Base-by-base conservation (phyloP, 805 yeast species). In the Metschnikowia noctiluminum region DNA sequence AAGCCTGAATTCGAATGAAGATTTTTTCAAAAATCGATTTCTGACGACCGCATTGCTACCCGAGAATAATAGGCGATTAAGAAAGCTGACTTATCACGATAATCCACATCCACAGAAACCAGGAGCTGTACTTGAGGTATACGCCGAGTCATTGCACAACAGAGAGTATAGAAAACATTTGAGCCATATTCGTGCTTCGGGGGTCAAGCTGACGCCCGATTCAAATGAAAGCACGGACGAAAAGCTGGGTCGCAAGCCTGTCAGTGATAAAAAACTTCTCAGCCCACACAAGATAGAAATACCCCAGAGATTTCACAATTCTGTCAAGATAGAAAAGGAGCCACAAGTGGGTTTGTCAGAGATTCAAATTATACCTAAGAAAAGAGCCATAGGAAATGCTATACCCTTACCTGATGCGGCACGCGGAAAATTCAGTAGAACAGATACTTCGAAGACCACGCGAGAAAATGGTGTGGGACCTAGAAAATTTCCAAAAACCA, bases 401-500 rank as follows among this genome's bases (percentile, higher is more conserved):
- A 63, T 68, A 10, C 69, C 73, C 0, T 54, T 69, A 32, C 73
- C 73, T 5, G 73, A 68, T n/a, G 73, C 65, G 7, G 72, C 73
- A 6, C 58, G 73, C 28, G 69, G 68, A n/a, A 59, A 43, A 21
- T 43, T 55, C 16, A 37, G 39, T 13, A 38, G 50, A 28, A 53
- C 49, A 2, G 35, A 43, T 9, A 11, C 38, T 11, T 53, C 40
- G 13, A 31, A 12, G 7, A 14, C 31, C 13, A 31, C 13, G 13
- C 26, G 15, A 4, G 32, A 30, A 13, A 37, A 16, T 28, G 26
- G 14, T 6, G 26, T 6, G 12, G 42, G 32, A 3, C 27, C 38
- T 11, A 38, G 16, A 12, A 31, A 41, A 6, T 28, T 42, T 11
- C 31, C 42, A n/a, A 38, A 31, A 13, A 9, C 32, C 7, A 9